Conservation (phyloP, 2,329 filamentous ascomycete species). For the Pezicula rhizophila region DNA sequence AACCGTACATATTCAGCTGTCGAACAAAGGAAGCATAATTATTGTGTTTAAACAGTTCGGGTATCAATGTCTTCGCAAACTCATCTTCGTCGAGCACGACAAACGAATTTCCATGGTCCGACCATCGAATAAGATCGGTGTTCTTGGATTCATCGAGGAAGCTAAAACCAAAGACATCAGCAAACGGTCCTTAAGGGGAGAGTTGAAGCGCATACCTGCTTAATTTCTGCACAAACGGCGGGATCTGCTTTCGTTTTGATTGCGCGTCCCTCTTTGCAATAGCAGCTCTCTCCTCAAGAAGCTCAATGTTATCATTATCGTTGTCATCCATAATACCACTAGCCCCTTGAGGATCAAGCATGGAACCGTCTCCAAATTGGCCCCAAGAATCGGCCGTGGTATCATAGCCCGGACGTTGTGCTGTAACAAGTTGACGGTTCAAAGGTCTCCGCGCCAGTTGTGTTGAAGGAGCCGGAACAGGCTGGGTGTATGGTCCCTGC, state of each 20-base stretch:
- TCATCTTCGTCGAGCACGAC: slow-evolving; percentile 95
- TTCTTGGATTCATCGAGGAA: slow-evolving; percentile 92
- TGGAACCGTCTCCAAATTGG: slow-evolving; percentile 30
- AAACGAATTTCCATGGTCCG: slow-evolving; percentile 92
- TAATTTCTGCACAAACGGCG: slow-evolving; percentile 94
- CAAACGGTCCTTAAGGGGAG: slow-evolving; percentile 5
- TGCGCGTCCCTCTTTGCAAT: slow-evolving; percentile 83
- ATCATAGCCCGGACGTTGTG: slow-evolving; percentile 20
- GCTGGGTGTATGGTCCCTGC: slow-evolving; percentile 20
- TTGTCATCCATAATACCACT: slow-evolving; percentile 44
- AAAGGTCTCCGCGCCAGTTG: slow-evolving; percentile 27
- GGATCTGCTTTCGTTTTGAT: slow-evolving; percentile 89
- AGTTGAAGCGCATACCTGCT: slow-evolving; percentile 65
- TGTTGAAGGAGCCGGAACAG: slow-evolving; percentile 19
- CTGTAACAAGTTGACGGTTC: slow-evolving; percentile 26
- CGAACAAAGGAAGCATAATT: slow-evolving; percentile 74
- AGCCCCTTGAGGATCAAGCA: slow-evolving; percentile 22
- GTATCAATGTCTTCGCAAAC: slow-evolving; percentile 67
- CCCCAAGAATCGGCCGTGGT: slow-evolving; percentile 32
- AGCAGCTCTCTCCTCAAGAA: slow-evolving; percentile 72
- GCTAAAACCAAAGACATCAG: slow-evolving; percentile 40
- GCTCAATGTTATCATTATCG: slow-evolving; percentile 73
- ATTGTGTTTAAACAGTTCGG: slow-evolving; percentile 73
- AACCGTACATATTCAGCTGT: slow-evolving; percentile 62
- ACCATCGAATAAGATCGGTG: slow-evolving; percentile 93